phyloP scores from a whole-genome alignment of 2,329 filamentous ascomycete genomes.

The Cercospora berteroae region DNA sequence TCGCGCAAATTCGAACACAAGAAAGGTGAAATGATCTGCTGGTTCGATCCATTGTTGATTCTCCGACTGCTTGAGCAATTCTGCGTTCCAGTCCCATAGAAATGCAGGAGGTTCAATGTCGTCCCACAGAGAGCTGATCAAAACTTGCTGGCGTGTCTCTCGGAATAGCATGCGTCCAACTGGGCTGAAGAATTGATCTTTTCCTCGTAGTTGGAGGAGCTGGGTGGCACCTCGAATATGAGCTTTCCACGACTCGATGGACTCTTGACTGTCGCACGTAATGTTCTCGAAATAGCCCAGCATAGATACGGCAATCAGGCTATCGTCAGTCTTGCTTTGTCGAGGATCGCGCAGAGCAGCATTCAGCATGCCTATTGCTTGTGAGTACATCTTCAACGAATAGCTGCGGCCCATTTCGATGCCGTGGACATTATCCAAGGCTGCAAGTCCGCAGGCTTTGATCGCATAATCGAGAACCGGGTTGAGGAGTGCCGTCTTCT shows the following conservation, averaged over 20 bases:
- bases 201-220: slow-evolving; percentile 37
- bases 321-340: slow-evolving; percentile 34
- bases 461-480: slow-evolving; percentile 33
- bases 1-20: slow-evolving; percentile 31
- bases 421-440: slow-evolving; percentile 32
- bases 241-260: slow-evolving; percentile 41
- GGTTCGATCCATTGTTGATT: slow-evolving; percentile 21
- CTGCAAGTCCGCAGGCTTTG: slow-evolving; percentile 35
- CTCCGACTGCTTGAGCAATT: slow-evolving; percentile 21
- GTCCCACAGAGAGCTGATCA: slow-evolving; percentile 35
- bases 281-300: slow-evolving; percentile 41
- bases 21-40: slow-evolving; percentile 27
- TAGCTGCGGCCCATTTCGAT: slow-evolving; percentile 28
- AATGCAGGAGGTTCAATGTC: slow-evolving; percentile 32
- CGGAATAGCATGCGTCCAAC: slow-evolving; percentile 33
- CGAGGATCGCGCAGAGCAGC: slow-evolving; percentile 34
- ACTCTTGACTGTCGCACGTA: slow-evolving; percentile 34
- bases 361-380: slow-evolving; percentile 38
- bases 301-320: slow-evolving; percentile 38
- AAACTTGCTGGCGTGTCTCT: slow-evolving; percentile 31
- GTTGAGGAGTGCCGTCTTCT: slow-evolving; percentile 20
- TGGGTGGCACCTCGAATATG: slow-evolving; percentile 40
- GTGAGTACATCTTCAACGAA: slow-evolving; percentile 29
- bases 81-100: slow-evolving; percentile 32
- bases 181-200: slow-evolving; percentile 30